Conservation (phyloP, 306 rosid genomes). For the Prunus kanzakura region DNA sequence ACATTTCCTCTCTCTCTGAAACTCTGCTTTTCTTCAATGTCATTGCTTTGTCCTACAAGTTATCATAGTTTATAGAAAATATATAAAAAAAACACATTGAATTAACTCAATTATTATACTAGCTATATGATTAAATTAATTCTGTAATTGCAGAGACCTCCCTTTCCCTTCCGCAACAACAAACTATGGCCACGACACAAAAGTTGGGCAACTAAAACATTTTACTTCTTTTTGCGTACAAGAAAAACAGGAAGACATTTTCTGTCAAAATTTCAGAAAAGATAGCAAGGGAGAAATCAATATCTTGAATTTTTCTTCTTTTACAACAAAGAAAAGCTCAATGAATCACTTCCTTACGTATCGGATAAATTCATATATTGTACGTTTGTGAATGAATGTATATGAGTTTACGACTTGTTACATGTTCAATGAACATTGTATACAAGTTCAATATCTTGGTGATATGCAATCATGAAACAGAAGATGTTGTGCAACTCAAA, state of each 20-base stretch:
- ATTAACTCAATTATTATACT: not conserved
- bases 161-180: too few species aligned
- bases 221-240: not conserved
- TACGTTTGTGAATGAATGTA: too few species aligned
- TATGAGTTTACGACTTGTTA: too few species aligned
- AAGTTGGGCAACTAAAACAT: not conserved
- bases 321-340: not conserved
- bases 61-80: conserved; percentile 23
- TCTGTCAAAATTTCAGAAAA: too few species aligned
- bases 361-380: too few species aligned
- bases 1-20: conserved; percentile 33
- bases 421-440: too few species aligned
- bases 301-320: not conserved
- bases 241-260: not conserved
- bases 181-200: not conserved
- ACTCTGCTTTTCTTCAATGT: conserved; percentile 14
- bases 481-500: not conserved
- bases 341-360: not conserved
- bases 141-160: not conserved
- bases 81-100: not conserved
- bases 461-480: not conserved
- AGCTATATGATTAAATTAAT: not conserved
- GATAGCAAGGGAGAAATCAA: too few species aligned
- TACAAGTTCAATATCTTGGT: too few species aligned
- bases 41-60: conserved; percentile 34